These are phyloP conservation scores for Fagopyrum tataricum DNA, from an alignment of 148 eudicot genomes.

Conservation along the genomic window DNA sequence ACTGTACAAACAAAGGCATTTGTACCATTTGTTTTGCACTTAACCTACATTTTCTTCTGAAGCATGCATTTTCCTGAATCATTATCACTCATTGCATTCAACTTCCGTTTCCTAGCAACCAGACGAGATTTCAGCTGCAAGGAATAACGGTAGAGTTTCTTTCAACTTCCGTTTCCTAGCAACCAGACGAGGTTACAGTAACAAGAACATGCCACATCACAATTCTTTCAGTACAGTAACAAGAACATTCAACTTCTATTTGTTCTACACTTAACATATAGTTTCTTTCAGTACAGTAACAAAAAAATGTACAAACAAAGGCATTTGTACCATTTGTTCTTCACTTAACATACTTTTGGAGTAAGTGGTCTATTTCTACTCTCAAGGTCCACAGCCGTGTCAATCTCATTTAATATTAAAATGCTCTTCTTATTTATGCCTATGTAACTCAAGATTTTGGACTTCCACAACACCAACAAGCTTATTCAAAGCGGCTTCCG, in stretches of 20 bases:
- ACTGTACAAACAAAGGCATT: background rate
- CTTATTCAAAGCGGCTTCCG: conserved; percentile 53
- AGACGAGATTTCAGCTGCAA: conserved; percentile 56
- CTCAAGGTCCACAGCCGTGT: too few relatives aligned
- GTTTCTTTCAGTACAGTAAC: too few relatives aligned
- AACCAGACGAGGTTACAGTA: too few relatives aligned
- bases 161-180: too few relatives aligned
- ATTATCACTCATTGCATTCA: conserved; percentile 11
- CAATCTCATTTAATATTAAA: background rate
- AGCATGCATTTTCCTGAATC: background rate
- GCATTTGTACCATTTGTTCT: too few relatives aligned
- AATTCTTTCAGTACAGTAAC: too few relatives aligned
- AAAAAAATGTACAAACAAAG: too few relatives aligned
- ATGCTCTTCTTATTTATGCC: background rate
- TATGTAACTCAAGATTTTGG: conserved; percentile 45
- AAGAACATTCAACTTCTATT: too few relatives aligned
- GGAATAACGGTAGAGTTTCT: conserved; percentile 8
- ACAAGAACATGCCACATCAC: background rate
- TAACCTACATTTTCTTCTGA: background rate
- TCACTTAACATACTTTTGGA: too few relatives aligned
- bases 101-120: conserved; percentile 36
- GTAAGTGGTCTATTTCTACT: too few relatives aligned
- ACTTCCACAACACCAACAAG: conserved; percentile 59
- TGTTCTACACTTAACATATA: too few relatives aligned
- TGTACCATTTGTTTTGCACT: background rate